These are phyloP conservation scores for Populus simonii DNA, from an alignment of 345 rosid genomes.

Conservation along the genomic window DNA sequence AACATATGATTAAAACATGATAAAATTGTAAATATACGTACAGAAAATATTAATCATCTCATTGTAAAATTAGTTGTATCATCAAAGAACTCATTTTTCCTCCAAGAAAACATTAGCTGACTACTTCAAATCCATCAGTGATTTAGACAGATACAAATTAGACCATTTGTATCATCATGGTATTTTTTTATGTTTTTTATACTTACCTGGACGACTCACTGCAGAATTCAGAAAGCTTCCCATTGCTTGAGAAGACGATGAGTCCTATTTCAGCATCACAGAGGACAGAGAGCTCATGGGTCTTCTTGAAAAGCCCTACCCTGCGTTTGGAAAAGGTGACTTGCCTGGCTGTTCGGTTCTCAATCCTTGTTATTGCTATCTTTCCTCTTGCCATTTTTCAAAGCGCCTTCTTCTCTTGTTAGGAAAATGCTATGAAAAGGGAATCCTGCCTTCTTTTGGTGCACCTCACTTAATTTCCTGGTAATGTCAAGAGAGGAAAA, in stretches of 20 bases:
- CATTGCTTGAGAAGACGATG: slow-evolving; percentile 45
- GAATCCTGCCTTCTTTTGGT: background rate
- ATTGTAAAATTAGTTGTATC: background rate
- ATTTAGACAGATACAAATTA: background rate
- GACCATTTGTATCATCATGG: background rate
- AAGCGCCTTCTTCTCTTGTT: background rate
- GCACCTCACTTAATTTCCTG: background rate
- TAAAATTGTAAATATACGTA: background rate
- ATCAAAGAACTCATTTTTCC: background rate
- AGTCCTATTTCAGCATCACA: slow-evolving; percentile 53
- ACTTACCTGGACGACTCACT: slow-evolving; percentile 25
- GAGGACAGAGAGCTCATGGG: slow-evolving; percentile 44
- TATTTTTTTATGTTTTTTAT: background rate
- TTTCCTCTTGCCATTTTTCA: slow-evolving; percentile 45
- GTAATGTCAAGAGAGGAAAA: background rate
- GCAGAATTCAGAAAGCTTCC: slow-evolving; percentile 39
- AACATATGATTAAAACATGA: background rate
- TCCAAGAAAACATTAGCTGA: background rate
- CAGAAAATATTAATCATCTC: background rate
- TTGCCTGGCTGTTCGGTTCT: slow-evolving; percentile 43
- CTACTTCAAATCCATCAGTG: background rate
- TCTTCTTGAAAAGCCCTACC: slow-evolving; percentile 47
- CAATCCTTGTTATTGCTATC: slow-evolving; percentile 41
- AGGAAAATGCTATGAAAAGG: background rate
- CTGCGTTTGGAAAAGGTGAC: slow-evolving; percentile 49